A percentile compares a stretch with the other conserved stretches of the same genome.
These are phyloP conservation scores for Pseudopyricularia javanii DNA, from an alignment of 2,329 filamentous ascomycete genomes.

Conservation along the genomic window DNA sequence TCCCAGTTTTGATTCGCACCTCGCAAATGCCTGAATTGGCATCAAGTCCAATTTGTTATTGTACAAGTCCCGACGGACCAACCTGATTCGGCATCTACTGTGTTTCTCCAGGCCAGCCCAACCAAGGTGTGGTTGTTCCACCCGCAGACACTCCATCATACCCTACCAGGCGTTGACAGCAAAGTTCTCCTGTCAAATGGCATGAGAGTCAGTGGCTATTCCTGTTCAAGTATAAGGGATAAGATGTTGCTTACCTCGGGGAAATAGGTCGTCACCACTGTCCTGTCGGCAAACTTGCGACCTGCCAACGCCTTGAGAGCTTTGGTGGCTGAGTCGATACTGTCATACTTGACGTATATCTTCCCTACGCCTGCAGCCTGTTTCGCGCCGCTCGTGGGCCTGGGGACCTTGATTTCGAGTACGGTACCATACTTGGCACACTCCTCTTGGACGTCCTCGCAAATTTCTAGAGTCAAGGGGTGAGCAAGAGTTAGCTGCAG, in stretches of 20 bases:
- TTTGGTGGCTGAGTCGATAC: conserved; percentile 63
- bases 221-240: not conserved
- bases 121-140: not conserved
- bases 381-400: conserved; percentile 70
- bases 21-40: too few species aligned
- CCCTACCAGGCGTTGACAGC: conserved; percentile 76
- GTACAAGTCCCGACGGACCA: too few species aligned
- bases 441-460: conserved; percentile 86
- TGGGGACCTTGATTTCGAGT: conserved; percentile 81
- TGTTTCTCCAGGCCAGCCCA: too few species aligned
- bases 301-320: conserved; percentile 85
- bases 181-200: conserved; percentile 64
- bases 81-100: too few species aligned
- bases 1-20: too few species aligned
- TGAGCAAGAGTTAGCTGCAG: conserved; percentile 19
- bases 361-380: conserved; percentile 88
- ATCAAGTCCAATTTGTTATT: too few species aligned
- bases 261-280: conserved; percentile 93
- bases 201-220: not conserved
- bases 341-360: conserved; percentile 92
- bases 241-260: conserved; percentile 54
- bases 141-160: not conserved
- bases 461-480: conserved; percentile 58
- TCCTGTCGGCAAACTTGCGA: conserved; percentile 90
- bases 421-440: conserved; percentile 84